Percentiles rank a stretch among this genome's conserved stretches.
phyloP scores from a whole-genome alignment of 176 grass and related monocot species.

The Canna indica region DNA sequence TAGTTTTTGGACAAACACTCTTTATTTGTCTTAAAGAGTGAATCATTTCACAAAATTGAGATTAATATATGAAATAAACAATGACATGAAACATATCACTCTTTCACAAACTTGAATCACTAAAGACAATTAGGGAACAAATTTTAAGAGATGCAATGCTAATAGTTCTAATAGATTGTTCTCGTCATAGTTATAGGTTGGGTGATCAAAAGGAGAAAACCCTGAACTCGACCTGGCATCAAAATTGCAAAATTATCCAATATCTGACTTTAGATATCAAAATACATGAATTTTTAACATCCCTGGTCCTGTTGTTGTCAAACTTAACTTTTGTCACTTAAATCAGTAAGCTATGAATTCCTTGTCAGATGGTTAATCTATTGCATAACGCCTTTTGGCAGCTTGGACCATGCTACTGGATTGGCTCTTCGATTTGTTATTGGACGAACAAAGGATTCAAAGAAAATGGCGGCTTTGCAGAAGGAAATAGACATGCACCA shows the following conservation, averaged over 20 bases:
- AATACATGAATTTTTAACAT: no score
- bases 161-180: background rate
- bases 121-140: background rate
- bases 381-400: conserved; percentile 27
- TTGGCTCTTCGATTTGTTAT: conserved; percentile 93
- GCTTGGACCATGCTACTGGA: conserved; percentile 75
- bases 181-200: no score
- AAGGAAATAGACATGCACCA: conserved; percentile 76
- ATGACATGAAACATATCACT: no score
- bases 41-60: no score
- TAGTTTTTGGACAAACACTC: no score
- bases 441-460: conserved; percentile 49
- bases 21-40: no score
- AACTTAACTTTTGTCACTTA: background rate
- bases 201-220: no score
- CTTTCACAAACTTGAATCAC: no score
- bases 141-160: background rate
- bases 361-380: background rate
- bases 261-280: no score
- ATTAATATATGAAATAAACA: no score
- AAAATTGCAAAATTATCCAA: no score
- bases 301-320: background rate
- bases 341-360: background rate
- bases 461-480: conserved; percentile 66
- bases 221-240: no score